Conservation (phyloP, 2,329 filamentous ascomycete species). For the Nectriaceae sp. region DNA sequence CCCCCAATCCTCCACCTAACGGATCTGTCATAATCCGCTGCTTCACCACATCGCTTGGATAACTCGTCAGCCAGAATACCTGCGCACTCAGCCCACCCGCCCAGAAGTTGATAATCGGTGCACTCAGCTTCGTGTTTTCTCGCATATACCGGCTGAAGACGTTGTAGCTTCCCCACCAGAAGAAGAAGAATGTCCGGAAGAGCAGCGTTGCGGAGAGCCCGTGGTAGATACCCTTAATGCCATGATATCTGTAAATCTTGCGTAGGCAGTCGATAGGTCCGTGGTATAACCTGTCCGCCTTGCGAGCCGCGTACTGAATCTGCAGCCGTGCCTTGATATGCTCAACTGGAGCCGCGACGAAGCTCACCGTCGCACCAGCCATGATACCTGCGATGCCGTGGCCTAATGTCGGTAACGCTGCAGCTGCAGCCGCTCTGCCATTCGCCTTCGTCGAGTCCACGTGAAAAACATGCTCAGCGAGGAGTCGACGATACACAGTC, state of each 20-base stretch:
- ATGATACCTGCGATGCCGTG: conserved; percentile 87
- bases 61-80: conserved; percentile 90
- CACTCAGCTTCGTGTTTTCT: conserved; percentile 67
- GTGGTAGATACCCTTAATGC: conserved; percentile 79
- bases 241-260: conserved; percentile 73
- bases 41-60: conserved; percentile 92
- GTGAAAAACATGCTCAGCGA: conserved; percentile 79
- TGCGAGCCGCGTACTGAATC: conserved; percentile 85
- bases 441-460: conserved; percentile 30
- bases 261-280: conserved; percentile 82
- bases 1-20: conserved; percentile 68
- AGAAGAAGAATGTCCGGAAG: conserved; percentile 94
- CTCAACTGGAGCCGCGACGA: conserved; percentile 91
- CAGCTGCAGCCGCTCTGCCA: conserved; percentile 8
- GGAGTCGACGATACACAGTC: conserved; percentile 82
- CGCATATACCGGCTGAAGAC: conserved; percentile 71
- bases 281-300: conserved; percentile 75
- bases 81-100: conserved; percentile 91
- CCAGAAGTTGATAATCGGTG: conserved; percentile 93
- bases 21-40: conserved; percentile 97
- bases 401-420: conserved; percentile 70
- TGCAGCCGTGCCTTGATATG: conserved; percentile 94
- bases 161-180: conserved; percentile 98
- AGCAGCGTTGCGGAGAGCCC: conserved; percentile 82
- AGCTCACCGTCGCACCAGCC: conserved; percentile 86